phyloP scores from a whole-genome alignment of 2,329 filamentous ascomycete species.

The Juglanconis juglandina region DNA sequence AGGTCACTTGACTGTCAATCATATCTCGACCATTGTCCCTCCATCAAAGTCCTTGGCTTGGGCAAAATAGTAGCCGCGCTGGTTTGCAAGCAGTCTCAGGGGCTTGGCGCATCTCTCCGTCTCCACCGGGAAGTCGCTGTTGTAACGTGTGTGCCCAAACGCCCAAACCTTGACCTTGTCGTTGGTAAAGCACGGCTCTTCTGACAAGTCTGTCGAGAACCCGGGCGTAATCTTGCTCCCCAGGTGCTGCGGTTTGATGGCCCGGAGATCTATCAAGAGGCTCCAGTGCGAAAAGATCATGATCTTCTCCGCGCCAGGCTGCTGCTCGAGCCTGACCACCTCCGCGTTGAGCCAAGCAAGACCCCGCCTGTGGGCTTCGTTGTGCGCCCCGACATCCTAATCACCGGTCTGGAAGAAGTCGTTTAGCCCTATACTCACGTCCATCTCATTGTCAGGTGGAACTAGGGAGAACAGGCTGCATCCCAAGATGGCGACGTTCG shows the following conservation, averaged over 20 bases:
- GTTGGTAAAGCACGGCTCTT: constrained; percentile 33
- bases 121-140: constrained; percentile 35
- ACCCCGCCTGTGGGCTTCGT: constrained; percentile 34
- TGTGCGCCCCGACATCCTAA: constrained; percentile 38
- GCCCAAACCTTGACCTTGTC: constrained; percentile 39
- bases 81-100: constrained; percentile 21
- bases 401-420: constrained; percentile 48
- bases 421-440: constrained; percentile 42
- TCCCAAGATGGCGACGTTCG: constrained; percentile 30
- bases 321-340: constrained; percentile 25
- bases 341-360: constrained; percentile 41
- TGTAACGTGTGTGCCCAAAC: constrained; percentile 49
- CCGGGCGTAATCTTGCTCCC: constrained; percentile 23
- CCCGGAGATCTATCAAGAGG: constrained; percentile 30
- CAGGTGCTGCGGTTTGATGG: constrained; percentile 32
- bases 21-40: neutral
- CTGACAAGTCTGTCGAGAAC: constrained; percentile 39
- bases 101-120: neutral
- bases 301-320: constrained; percentile 24
- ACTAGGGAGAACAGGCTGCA: constrained; percentile 46
- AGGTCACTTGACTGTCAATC: neutral
- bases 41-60: neutral
- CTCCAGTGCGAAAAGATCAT: constrained; percentile 42
- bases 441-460: constrained; percentile 30
- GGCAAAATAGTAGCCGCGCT: constrained; percentile 22